Evolutionary conservation across 164 flowering plant species (phyloP).

Genomic region (Houttuynia cordata): DNA sequence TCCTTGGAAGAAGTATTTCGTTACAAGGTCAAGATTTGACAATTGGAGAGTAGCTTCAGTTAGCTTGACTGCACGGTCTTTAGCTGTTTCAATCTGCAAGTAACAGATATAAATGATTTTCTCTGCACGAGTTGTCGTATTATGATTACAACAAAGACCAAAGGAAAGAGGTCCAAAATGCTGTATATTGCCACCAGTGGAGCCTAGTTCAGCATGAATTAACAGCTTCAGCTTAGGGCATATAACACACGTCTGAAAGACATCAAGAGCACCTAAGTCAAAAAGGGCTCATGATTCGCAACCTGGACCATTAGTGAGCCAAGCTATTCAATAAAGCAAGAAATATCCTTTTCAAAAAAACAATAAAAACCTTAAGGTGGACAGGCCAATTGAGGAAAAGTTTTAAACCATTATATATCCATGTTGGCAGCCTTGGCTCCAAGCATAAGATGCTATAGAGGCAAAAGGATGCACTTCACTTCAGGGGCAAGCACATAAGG

Average conservation of each 20-base stretch:
- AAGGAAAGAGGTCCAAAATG: neutral
- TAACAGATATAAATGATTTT: constrained; percentile 1
- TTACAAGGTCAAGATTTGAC: constrained; percentile 77
- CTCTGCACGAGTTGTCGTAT: neutral
- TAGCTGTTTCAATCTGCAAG: constrained; percentile 61
- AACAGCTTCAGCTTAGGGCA: no score
- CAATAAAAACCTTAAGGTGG: neutral
- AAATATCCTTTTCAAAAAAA: neutral
- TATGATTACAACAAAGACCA: neutral
- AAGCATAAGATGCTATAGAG: neutral
- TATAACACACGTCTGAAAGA: no score
- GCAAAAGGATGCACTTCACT: neutral
- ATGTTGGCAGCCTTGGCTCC: neutral
- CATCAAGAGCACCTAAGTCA: no score
- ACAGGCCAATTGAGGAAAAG: neutral
- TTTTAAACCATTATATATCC: neutral
- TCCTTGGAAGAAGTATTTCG: constrained; percentile 53
- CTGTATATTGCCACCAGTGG: no score
- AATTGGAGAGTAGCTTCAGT: constrained; percentile 61
- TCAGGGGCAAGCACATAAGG: neutral
- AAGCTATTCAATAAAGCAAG: no score
- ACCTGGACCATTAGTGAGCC: no score
- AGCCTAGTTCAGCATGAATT: no score
- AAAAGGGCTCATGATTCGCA: no score
- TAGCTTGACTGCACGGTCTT: constrained; percentile 55